These are phyloP conservation scores for Botryobasidium botryosum DNA, from an alignment of 768 basidiomycete genomes.

Conservation along the genomic window DNA sequence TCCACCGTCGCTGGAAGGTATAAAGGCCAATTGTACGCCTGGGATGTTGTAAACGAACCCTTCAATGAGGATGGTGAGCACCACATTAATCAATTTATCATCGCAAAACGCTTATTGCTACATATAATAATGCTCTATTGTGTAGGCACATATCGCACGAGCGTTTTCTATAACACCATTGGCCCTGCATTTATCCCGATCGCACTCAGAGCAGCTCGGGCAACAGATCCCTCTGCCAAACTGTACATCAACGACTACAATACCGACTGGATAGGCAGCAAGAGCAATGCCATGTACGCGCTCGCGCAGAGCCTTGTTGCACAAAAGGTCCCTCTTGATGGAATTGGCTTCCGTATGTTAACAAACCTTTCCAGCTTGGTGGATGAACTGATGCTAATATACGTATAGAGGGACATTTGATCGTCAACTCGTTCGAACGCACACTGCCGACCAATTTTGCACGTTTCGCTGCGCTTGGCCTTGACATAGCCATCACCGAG, in stretches of 20 bases:
- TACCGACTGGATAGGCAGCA: slow-evolving; percentile 24
- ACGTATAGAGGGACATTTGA: slow-evolving; percentile 5
- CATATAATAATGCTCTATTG: background rate
- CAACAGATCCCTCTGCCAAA: slow-evolving; percentile 37
- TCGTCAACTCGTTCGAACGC: background rate
- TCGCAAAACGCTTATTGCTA: background rate
- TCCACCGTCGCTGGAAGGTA: slow-evolving; percentile 36
- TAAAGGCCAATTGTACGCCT: slow-evolving; percentile 17
- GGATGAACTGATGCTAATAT: no score
- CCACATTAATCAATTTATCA: no score
- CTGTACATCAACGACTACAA: slow-evolving; percentile 32
- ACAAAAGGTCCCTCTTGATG: slow-evolving; percentile 37
- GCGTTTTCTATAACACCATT: slow-evolving; percentile 36
- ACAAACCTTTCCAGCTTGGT: no score
- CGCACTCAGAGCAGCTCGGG: slow-evolving; percentile 30
- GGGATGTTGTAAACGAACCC: slow-evolving; percentile 42
- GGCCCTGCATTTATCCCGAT: slow-evolving; percentile 32
- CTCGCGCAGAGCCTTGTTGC: slow-evolving; percentile 33
- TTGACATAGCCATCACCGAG: slow-evolving; percentile 54
- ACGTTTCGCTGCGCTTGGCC: slow-evolving; percentile 38
- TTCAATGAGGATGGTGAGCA: slow-evolving; percentile 36
- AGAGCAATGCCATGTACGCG: slow-evolving; percentile 37
- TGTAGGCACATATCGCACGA: slow-evolving; percentile 29
- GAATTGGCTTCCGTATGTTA: slow-evolving; percentile 44
- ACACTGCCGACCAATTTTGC: slow-evolving; percentile 30